Conservation (phyloP, 805 yeast genomes). For the Schwanniomyces pseudopolymorphus region DNA sequence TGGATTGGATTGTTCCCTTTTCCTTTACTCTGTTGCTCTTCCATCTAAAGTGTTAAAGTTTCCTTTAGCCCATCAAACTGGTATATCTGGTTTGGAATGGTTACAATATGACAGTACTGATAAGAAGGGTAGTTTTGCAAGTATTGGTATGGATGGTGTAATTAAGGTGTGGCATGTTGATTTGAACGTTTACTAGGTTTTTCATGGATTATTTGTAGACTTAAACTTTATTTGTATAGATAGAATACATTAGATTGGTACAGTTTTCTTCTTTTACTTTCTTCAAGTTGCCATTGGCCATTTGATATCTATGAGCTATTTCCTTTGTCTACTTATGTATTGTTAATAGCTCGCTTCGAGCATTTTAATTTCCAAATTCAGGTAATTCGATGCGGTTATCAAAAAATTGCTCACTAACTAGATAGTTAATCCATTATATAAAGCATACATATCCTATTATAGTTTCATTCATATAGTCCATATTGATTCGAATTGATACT, state of each 20-base stretch:
- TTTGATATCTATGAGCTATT: background rate
- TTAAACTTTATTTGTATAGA: background rate
- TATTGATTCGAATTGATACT: background rate
- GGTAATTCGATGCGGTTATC: background rate
- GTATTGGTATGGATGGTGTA: constrained; percentile 80
- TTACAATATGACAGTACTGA: constrained; percentile 28
- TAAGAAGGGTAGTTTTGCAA: constrained; percentile 44
- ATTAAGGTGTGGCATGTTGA: constrained; percentile 68
- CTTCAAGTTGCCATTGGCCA: too few species aligned
- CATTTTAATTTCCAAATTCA: constrained; percentile 1
- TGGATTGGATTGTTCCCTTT: constrained; percentile 79
- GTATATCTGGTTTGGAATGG: constrained; percentile 80
- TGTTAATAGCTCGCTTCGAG: background rate
- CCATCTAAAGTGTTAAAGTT: constrained; percentile 77
- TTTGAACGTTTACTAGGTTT: constrained; percentile 6
- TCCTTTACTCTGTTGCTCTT: constrained; percentile 72
- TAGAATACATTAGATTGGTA: background rate
- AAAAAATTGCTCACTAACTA: background rate
- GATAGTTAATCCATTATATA: background rate
- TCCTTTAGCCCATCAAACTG: constrained; percentile 84
- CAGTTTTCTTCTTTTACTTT: background rate
- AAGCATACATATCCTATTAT: background rate
- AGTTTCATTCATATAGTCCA: background rate
- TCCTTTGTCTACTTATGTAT: background rate
- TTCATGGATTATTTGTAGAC: too few species aligned